Percentiles rank a stretch among this genome's conserved stretches.
These are phyloP conservation scores for Nannochloropsis gaditana DNA, from an alignment of 108 stramenopile species.

Conservation along the genomic window DNA sequence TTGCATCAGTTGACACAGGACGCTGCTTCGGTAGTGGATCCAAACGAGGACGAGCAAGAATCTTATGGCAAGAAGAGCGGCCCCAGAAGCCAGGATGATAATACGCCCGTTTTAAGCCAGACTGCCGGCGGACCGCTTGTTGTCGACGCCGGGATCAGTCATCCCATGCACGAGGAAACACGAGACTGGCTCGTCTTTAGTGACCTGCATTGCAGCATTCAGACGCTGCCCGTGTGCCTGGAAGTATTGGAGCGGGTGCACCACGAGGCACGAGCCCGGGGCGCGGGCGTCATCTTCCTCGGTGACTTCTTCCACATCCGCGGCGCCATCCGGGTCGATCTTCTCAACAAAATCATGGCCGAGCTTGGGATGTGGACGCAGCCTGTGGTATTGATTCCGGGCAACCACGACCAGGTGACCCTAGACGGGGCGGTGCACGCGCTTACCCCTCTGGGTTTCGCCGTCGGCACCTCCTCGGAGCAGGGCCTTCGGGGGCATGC, in stretches of 20 bases:
- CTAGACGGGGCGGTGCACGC: slow-evolving; percentile 49
- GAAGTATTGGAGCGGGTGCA: slow-evolving; percentile 47
- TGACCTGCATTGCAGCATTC: slow-evolving; percentile 47
- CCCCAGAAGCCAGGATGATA: neutral
- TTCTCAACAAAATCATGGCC: slow-evolving; percentile 41
- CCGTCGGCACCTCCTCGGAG: slow-evolving; percentile 35
- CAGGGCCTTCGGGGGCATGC: neutral
- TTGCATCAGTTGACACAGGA: neutral
- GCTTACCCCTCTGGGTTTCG: slow-evolving; percentile 45
- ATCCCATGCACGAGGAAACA: slow-evolving; percentile 31
- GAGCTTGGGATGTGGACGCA: slow-evolving; percentile 36
- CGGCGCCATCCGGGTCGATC: slow-evolving; percentile 47
- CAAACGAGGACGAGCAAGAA: neutral
- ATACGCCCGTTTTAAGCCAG: neutral
- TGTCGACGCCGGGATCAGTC: neutral
- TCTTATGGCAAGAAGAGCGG: neutral
- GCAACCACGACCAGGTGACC: slow-evolving; percentile 54
- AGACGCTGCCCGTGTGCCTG: slow-evolving; percentile 41
- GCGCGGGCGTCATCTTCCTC: slow-evolving; percentile 49
- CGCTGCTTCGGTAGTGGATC: neutral
- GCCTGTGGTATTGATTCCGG: slow-evolving; percentile 52
- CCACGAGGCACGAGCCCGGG: slow-evolving; percentile 34
- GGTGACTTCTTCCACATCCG: slow-evolving; percentile 53
- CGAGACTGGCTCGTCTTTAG: slow-evolving; percentile 48
- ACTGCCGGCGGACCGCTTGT: neutral